A percentile compares a stretch with the other conserved stretches of the same genome.
These are phyloP conservation scores for Vicia faba DNA, from an alignment of 306 rosid species.

Conservation along the genomic window DNA sequence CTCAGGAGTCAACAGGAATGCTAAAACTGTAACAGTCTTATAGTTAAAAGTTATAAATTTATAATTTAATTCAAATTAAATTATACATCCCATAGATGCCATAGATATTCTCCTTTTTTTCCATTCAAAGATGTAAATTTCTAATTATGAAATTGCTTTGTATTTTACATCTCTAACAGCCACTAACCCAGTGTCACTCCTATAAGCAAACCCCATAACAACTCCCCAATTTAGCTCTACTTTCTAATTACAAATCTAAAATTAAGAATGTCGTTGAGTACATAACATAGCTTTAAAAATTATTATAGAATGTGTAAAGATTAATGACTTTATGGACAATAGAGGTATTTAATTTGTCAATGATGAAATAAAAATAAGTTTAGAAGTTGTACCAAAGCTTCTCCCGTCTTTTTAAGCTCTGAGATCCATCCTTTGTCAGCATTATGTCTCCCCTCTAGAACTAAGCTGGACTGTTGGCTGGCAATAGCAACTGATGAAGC, in stretches of 20 bases:
- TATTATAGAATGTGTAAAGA: background rate
- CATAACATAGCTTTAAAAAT: conserved; percentile 27
- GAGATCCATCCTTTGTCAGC: conserved; percentile 91
- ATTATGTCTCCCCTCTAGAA: conserved; percentile 92
- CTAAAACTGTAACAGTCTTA: conserved; percentile 5
- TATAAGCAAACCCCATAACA: conserved; percentile 16
- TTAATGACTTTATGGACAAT: background rate
- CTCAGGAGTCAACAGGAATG: background rate
- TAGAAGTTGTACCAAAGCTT: conserved; percentile 66
- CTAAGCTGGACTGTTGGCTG: conserved; percentile 74
- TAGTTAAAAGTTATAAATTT: background rate
- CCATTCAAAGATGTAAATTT: background rate
- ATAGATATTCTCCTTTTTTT: too few species aligned
- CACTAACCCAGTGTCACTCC: background rate
- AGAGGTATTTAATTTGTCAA: conserved; percentile 18
- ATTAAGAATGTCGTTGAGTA: conserved; percentile 26
- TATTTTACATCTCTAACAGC: background rate
- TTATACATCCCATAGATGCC: background rate
- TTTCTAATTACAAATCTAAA: conserved; percentile 26
- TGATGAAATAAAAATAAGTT: conserved; percentile 16
- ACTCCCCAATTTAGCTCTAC: conserved; percentile 23
- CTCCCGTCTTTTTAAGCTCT: conserved; percentile 70
- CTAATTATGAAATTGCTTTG: background rate
- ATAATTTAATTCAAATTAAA: background rate
- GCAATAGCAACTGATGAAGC: conserved; percentile 46